phyloP scores from a whole-genome alignment of 306 rosid species.

The Fragaria ananassa region DNA sequence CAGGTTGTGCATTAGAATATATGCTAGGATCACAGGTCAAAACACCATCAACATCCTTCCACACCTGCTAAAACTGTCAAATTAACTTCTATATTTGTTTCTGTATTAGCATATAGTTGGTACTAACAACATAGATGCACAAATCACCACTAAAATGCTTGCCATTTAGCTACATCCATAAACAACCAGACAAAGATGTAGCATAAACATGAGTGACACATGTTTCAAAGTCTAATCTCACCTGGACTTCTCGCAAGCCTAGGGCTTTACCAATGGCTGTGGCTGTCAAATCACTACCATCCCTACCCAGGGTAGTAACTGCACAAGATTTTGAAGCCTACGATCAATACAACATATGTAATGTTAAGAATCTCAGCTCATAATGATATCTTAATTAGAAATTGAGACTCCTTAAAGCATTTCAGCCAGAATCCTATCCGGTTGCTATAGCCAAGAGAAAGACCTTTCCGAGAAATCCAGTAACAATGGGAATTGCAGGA shows the following conservation, averaged over 20 bases:
- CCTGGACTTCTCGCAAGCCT: conserved; percentile 71
- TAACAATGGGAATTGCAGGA: conserved; percentile 65
- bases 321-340: conserved; percentile 67
- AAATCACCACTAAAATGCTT: neutral
- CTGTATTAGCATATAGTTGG: neutral
- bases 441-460: neutral
- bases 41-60: conserved; percentile 84
- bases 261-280: conserved; percentile 68
- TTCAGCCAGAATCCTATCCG: conserved; percentile 4
- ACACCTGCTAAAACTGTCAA: conserved; percentile 41
- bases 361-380: neutral
- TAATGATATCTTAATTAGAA: neutral
- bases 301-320: conserved; percentile 67
- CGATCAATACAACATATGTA: conserved; percentile 18
- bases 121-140: neutral
- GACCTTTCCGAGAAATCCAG: conserved; percentile 79
- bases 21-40: conserved; percentile 63
- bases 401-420: neutral
- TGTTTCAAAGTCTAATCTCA: conserved; percentile 13
- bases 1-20: conserved; percentile 53
- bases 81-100: neutral
- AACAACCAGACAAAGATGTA: neutral
- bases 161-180: neutral
- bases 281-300: conserved; percentile 74
- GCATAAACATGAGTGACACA: neutral